Evolutionary conservation across 768 basidiomycete species (phyloP), one percentile per base, ranked within the genome.

Genomic region (Tricholoma bakamatsutake): DNA sequence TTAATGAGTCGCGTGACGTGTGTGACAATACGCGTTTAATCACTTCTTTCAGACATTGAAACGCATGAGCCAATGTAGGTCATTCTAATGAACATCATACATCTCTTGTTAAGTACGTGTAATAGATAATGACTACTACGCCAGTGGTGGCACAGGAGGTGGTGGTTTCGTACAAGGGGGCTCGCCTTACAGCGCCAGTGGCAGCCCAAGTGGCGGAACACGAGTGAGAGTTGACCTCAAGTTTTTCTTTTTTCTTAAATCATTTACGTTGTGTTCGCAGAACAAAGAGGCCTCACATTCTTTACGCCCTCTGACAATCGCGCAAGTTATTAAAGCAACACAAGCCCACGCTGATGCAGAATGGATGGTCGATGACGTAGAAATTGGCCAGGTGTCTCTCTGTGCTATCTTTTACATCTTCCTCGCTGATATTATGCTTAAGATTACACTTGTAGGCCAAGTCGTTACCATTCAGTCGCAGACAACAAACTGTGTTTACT

Each of bases 311-410:
- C 80, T 92, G 50, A 92, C 88, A 3, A 79, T 89, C 62, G 78
- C 82, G 51, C 93, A 96, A 66, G 76, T 97, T 45, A 66, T 76
- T 34, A 79, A 81, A 61, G 88, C 94, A 1, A 77, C 73, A n/a
- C 93, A 95, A 74, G 78, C 85, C 5, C 91, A 96, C 66, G 77
- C 87, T 1, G 95, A 98, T 61, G 87, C 90, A 2, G 92, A 95
- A 56, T 97, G 93, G 84, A 77, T 77, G 57, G 76, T 98, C 33
- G 93, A 93, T 56, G 88, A 84, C 28, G 71, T 78, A 4, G 89
- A 94, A 59, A 76, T 94, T 56, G 88, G 88, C 48, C 90, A 92
- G 69, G 95, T 91, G 60, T 10, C 27, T 48, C 6, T 12, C 59
- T 3, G 50, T 27, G 39, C n/a, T 11, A 8, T 46, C 4, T 31